Evolutionary conservation across 495 filamentous ascomycete species (phyloP).

Genomic region (Talaromyces borbonicus): DNA sequence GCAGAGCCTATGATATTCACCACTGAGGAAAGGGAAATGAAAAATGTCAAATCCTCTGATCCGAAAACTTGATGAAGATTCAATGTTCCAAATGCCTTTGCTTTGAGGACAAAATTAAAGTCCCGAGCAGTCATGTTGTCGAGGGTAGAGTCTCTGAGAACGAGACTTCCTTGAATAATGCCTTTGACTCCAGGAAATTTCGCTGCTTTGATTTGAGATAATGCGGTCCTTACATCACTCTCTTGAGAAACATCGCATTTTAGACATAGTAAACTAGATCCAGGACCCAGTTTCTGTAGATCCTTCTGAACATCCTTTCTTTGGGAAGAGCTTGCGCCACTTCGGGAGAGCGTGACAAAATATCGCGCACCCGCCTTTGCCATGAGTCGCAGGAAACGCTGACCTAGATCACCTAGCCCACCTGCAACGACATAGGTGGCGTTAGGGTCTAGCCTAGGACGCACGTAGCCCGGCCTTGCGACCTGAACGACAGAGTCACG

Average conservation of each 20-base stretch:
- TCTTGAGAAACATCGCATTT: conserved; percentile 22
- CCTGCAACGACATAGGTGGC: conserved; percentile 34
- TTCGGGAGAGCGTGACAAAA: conserved; percentile 23
- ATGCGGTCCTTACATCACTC: conserved; percentile 13
- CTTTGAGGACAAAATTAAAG: conserved; percentile 21
- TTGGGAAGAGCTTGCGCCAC: conserved; percentile 10
- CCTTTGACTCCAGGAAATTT: conserved; percentile 20
- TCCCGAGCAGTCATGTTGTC: conserved; percentile 31
- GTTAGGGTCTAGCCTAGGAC: conserved; percentile 8
- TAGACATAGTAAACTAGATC: conserved; percentile 8
- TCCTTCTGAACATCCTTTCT: conserved; percentile 10
- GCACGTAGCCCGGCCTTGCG: conserved; percentile 1
- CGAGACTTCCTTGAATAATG: conserved; percentile 24
- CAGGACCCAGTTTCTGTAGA: conserved; percentile 10
- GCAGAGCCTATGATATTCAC: conserved; percentile 33
- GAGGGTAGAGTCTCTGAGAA: conserved; percentile 26
- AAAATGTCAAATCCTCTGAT: conserved; percentile 32
- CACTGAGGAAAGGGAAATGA: conserved; percentile 43
- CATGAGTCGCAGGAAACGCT: conserved; percentile 23
- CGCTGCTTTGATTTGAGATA: conserved; percentile 3
- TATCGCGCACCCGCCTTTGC: conserved; percentile 25
- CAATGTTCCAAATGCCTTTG: conserved; percentile 33
- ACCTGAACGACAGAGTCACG: conserved; percentile 9
- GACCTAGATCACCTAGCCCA: conserved; percentile 35
- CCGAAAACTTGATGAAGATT: conserved; percentile 46